These are phyloP conservation scores for Chrysanthemum lavandulifolium DNA, from an alignment of 129 eudicot species.

Conservation along the genomic window DNA sequence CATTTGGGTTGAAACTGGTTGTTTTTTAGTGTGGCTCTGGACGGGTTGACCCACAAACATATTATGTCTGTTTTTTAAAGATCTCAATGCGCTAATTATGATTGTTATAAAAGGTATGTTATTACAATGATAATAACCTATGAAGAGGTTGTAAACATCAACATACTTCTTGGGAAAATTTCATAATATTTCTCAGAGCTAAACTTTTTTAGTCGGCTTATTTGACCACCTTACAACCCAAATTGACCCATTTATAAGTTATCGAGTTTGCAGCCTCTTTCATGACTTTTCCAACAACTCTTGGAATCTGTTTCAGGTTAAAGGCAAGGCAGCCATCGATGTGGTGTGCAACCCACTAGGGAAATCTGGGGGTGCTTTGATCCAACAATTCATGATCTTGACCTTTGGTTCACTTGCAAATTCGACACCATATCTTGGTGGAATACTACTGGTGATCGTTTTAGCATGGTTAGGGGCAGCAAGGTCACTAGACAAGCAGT, in stretches of 20 bases:
- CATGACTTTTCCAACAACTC: constrained; percentile 1
- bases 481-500: constrained; percentile 76
- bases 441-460: constrained; percentile 73
- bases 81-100: too few relatives aligned
- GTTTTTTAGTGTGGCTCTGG: neutral
- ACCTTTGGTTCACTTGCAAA: constrained; percentile 96
- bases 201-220: neutral
- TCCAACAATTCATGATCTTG: constrained; percentile 96
- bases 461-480: constrained; percentile 95
- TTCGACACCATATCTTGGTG: constrained; percentile 98
- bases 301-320: constrained; percentile 50
- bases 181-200: neutral
- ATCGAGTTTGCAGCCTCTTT: neutral
- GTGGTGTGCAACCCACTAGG: constrained; percentile 98
- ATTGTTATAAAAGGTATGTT: neutral
- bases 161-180: neutral
- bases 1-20: neutral
- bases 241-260: neutral
- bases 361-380: constrained; percentile 94
- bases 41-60: too few relatives aligned
- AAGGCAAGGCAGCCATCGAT: constrained; percentile 98
- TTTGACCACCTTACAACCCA: neutral
- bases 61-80: too few relatives aligned
- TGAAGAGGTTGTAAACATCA: neutral
- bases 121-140: neutral